Conservation (phyloP, 148 eudicot species). For the Dysphania ambrosioides region DNA sequence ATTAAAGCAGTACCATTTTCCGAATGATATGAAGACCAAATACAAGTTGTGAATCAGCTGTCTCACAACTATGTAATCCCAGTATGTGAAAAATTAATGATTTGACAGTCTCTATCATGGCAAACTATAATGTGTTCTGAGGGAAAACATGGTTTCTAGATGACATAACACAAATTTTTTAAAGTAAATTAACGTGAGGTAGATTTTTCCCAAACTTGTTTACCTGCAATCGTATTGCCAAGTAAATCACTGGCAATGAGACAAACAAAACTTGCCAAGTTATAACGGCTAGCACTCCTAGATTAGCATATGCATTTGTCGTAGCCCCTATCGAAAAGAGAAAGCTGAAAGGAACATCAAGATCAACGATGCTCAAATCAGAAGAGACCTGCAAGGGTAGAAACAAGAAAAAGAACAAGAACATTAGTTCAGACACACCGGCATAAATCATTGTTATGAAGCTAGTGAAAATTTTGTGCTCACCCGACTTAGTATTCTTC, state of each 20-base stretch:
- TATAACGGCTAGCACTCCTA: conserved; percentile 61
- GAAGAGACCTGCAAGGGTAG: conserved; percentile 51
- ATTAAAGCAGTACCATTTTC: neutral
- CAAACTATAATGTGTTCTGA: neutral
- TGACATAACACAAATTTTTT: neutral
- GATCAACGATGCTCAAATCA: conserved; percentile 83
- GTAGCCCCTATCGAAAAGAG: conserved; percentile 59
- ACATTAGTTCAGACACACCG: neutral
- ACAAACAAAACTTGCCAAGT: conserved; percentile 93
- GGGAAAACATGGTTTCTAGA: neutral
- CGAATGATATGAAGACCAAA: neutral
- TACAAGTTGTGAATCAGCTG: neutral
- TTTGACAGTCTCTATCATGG: neutral
- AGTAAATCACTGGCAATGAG: conserved; percentile 62
- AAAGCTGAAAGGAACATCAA: conserved; percentile 70
- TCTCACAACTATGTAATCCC: neutral
- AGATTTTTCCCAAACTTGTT: neutral
- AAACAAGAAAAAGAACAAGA: neutral
- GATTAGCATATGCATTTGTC: conserved; percentile 49
- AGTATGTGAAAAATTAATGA: neutral
- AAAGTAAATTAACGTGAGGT: neutral
- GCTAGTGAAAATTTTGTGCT: neutral
- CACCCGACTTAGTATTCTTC: conserved; percentile 86
- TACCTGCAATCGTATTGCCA: conserved; percentile 80
- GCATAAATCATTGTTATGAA: neutral